phyloP scores from a whole-genome alignment of 176 grass and related monocot genomes.

The Oryza nivara region DNA sequence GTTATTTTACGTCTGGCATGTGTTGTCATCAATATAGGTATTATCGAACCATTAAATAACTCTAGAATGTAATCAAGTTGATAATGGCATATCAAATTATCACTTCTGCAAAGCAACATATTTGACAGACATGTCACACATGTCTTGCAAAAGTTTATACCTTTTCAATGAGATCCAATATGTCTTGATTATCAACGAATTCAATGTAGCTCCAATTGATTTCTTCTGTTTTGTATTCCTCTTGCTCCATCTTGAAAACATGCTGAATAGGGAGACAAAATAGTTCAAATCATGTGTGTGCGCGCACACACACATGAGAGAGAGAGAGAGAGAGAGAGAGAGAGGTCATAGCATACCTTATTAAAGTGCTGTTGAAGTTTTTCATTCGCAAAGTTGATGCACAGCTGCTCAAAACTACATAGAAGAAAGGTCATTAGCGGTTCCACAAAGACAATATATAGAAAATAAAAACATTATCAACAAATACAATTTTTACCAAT shows the following conservation, averaged over 20 bases:
- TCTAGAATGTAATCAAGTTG: neutral
- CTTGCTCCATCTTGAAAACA: conserved; percentile 98
- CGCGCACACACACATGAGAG: neutral
- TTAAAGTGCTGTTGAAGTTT: conserved; percentile 98
- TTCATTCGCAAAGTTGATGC: conserved; percentile 97
- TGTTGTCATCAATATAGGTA: neutral
- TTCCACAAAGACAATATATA: conserved; percentile 24
- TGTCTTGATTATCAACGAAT: conserved; percentile 92
- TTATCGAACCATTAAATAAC: neutral
- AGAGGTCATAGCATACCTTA: conserved; percentile 55
- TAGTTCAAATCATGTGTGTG: conserved; percentile 14
- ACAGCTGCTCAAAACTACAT: conserved; percentile 91
- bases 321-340: neutral
- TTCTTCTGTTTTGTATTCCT: conserved; percentile 86
- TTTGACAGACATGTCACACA: neutral
- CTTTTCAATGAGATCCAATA: conserved; percentile 96
- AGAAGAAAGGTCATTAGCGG: conserved; percentile 40
- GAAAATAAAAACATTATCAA: conserved; percentile 10
- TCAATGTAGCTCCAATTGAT: conserved; percentile 95
- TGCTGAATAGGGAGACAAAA: conserved; percentile 56
- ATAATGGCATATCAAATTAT: conserved; percentile 7
- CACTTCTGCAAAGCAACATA: neutral
- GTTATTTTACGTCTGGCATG: neutral
- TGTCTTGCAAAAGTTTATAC: conserved; percentile 41
- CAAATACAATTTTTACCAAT: neutral